phyloP scores from a whole-genome alignment of 495 filamentous ascomycete species.

The Oidiodendron maius region DNA sequence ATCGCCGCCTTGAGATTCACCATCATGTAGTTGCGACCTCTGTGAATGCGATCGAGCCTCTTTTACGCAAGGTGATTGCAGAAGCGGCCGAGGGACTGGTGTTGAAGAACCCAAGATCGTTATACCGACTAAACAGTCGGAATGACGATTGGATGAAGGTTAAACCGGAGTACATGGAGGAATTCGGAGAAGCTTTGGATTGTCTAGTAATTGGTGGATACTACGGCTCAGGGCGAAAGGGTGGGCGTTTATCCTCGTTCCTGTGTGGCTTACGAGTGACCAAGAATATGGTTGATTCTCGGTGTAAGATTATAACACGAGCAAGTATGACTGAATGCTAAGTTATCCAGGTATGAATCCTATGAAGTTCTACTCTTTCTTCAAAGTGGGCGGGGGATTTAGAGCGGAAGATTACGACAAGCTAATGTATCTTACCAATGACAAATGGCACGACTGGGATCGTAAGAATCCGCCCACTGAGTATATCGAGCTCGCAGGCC shows the following conservation, averaged over 20 bases:
- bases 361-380: slow-evolving; percentile 84
- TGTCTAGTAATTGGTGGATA: slow-evolving; percentile 88
- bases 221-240: slow-evolving; percentile 80
- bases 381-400: slow-evolving; percentile 93
- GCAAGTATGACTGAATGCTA: neutral
- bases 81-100: slow-evolving; percentile 89
- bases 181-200: slow-evolving; percentile 91
- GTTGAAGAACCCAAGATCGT: slow-evolving; percentile 85
- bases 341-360: slow-evolving; percentile 36
- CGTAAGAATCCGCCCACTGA: slow-evolving; percentile 68
- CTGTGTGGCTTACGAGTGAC: slow-evolving; percentile 80
- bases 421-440: slow-evolving; percentile 77
- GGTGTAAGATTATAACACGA: slow-evolving; percentile 20
- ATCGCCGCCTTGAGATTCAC: slow-evolving; percentile 79
- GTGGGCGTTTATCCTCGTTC: slow-evolving; percentile 78
- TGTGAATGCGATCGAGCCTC: slow-evolving; percentile 66
- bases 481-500: slow-evolving; percentile 72
- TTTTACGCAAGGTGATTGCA: slow-evolving; percentile 75
- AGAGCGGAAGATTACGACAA: slow-evolving; percentile 77
- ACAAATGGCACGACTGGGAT: slow-evolving; percentile 89
- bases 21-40: slow-evolving; percentile 60
- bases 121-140: slow-evolving; percentile 82
- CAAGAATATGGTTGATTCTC: slow-evolving; percentile 49
- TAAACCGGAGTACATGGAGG: slow-evolving; percentile 97
- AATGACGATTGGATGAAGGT: slow-evolving; percentile 99